Evolutionary conservation across 2,329 filamentous ascomycete species (phyloP), one percentile per base, ranked within the genome.

Genomic region (Claviceps monticola): DNA sequence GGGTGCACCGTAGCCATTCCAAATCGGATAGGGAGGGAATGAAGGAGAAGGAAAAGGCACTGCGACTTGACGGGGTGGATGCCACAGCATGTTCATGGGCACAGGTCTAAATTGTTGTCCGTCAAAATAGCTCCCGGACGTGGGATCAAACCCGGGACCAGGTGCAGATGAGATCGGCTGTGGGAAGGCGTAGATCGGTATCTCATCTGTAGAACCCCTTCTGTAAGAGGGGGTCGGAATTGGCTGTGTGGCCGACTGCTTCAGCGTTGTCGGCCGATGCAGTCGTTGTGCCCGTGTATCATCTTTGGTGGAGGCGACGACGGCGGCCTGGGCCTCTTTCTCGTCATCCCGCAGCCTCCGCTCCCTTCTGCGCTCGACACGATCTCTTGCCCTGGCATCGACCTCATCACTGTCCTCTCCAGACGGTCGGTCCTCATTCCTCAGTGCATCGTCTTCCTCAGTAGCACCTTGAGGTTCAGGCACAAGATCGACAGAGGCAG

Each of bases 381-480:
- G 61, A 13, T 59, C 56, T 14, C 53, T 49, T 19, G 60, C 61
- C 47, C 60, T 63, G 46, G 54, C 53, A 48, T 53, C 36, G 11
- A 51, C 38, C 37, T 56, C 57, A 37, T 53, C 61, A 38, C 54
- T 53, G 5, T 64, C 60, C 36, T 53, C 53, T 39, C 56, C 56
- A 14, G 55, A 45, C 9, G 55, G 54, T 6, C 60, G 59, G n/a
- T 58, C 19, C 56, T 36, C 14, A 36, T n/a, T 3, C 56, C 57
- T 26, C 62, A 34, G 29, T 11, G 29, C 62, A 13, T 55, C 58
- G 11, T 66, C 59, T 37, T 59, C 58, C 41, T 63, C 64, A 19
- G 59, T 55, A 4, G 68, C 66, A 34, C 71, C 62, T 16, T 69
- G 73, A 42, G 71, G 66, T 58, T 75, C 69, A 48, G 72, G 70